phyloP scores from a whole-genome alignment of 1,284 basidiomycete genomes.

The Athelia sp. region DNA sequence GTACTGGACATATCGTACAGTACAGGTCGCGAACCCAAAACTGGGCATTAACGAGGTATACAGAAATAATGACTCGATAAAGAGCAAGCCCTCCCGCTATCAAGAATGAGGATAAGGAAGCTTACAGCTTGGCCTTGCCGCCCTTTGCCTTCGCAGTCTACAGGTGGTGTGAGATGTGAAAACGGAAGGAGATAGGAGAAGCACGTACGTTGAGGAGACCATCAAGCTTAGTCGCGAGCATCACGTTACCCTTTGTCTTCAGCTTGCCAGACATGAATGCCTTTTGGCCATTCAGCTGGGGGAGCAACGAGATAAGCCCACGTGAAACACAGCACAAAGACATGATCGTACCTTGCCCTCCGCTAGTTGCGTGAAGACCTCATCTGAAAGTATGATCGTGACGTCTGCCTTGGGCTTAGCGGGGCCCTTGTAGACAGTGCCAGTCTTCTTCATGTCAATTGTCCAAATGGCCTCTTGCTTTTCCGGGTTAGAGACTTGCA shows the following conservation, averaged over 20 bases:
- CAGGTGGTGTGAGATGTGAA: neutral
- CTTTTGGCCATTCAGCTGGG: slow-evolving; percentile 81
- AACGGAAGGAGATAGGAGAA: neutral
- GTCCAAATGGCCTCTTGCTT: slow-evolving; percentile 84
- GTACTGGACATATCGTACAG: too few relatives aligned
- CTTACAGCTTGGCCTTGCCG: slow-evolving; percentile 30
- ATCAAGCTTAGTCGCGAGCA: slow-evolving; percentile 87
- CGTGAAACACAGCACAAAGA: too few relatives aligned
- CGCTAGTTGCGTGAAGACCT: slow-evolving; percentile 62
- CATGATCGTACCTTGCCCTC: slow-evolving; percentile 50
- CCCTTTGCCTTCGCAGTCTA: slow-evolving; percentile 25
- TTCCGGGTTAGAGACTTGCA: slow-evolving; percentile 75
- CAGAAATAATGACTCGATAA: neutral
- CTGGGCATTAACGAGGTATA: neutral
- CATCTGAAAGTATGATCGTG: slow-evolving; percentile 72
- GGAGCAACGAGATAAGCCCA: neutral
- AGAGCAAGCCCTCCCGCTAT: too few relatives aligned
- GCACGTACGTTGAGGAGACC: slow-evolving; percentile 68
- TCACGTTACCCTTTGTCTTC: slow-evolving; percentile 82
- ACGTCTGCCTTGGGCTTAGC: slow-evolving; percentile 76
- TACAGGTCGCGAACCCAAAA: too few relatives aligned
- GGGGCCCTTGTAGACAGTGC: slow-evolving; percentile 74
- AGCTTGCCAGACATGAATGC: slow-evolving; percentile 93
- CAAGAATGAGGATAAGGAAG: too few relatives aligned
- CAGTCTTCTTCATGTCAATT: slow-evolving; percentile 94